These are phyloP conservation scores for Hymenoscyphus albidus DNA, from an alignment of 2,329 filamentous ascomycete genomes.

Conservation along the genomic window DNA sequence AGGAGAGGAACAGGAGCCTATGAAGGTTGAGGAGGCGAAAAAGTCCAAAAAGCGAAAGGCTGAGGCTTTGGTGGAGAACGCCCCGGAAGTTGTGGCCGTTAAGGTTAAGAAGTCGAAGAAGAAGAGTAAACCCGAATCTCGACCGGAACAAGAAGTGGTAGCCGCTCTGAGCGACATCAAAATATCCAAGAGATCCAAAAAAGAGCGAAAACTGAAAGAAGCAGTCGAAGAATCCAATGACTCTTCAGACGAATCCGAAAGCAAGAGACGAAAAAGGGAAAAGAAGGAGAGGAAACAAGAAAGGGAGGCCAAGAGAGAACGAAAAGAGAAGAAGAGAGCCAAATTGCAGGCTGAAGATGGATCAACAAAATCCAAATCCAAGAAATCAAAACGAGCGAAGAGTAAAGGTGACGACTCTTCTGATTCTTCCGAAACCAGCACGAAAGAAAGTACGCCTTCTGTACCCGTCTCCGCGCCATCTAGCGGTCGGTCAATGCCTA, in stretches of 20 bases:
- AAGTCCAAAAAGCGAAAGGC: conserved; percentile 43
- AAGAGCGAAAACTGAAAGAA: conserved; percentile 21
- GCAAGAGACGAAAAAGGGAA: conserved; percentile 32
- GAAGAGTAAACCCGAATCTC: conserved; percentile 35
- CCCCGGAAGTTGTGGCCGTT: conserved; percentile 15
- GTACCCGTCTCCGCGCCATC: conserved; percentile 37
- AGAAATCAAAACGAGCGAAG: conserved; percentile 40
- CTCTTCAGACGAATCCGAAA: conserved; percentile 30
- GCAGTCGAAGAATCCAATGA: conserved; percentile 22
- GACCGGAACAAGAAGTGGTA: conserved; percentile 27
- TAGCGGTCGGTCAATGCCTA: conserved; percentile 44
- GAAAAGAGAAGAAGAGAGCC: conserved; percentile 35
- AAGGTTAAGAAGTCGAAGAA: conserved; percentile 36
- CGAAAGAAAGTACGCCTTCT: conserved; percentile 28
- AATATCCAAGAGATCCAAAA: conserved; percentile 38
- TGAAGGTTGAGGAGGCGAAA: conserved; percentile 21
- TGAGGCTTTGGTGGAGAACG: conserved; percentile 39
- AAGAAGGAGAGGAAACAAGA: conserved; percentile 40
- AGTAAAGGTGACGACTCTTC: conserved; percentile 35
- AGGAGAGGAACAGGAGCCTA: conserved; percentile 19
- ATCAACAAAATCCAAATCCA: conserved; percentile 3
- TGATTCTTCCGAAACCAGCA: conserved; percentile 18
- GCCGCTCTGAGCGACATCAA: conserved; percentile 25
- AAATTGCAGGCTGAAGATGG: conserved; percentile 41
- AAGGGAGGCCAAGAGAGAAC: conserved; percentile 43